Percentiles rank a stretch among this genome's conserved stretches.
Evolutionary conservation across 2,329 filamentous ascomycete genomes (phyloP).

Genomic region (Calonectria crousiana): DNA sequence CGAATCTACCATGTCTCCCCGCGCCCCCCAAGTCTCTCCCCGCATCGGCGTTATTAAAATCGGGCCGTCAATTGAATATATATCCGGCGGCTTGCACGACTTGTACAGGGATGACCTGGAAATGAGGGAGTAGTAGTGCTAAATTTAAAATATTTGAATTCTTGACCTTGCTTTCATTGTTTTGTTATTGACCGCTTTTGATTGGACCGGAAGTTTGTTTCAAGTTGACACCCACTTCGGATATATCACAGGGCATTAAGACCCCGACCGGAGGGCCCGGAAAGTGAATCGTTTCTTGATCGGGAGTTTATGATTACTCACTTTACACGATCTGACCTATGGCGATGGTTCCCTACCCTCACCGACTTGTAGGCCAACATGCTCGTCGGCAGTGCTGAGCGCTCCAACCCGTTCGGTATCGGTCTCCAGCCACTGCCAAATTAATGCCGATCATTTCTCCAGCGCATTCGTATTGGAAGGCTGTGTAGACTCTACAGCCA

Average conservation of each 20-base stretch:
- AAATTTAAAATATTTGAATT: neutral
- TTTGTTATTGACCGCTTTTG: neutral
- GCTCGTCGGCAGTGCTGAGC: neutral
- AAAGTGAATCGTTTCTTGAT: neutral
- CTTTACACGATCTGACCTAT: neutral
- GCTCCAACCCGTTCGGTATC: neutral
- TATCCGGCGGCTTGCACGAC: neutral
- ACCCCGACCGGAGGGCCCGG: neutral
- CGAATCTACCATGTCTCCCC: neutral
- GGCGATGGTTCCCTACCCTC: neutral
- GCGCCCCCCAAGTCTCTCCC: neutral
- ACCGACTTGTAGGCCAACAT: neutral
- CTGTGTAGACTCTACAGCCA: neutral
- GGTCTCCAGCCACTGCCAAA: neutral
- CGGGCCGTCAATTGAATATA: neutral
- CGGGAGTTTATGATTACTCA: neutral
- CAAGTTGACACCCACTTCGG: neutral
- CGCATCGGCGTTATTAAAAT: neutral
- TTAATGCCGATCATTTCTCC: neutral
- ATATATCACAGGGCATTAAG: neutral
- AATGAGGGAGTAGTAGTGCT: neutral
- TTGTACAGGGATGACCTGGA: neutral
- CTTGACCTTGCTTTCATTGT: neutral
- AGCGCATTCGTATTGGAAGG: neutral
- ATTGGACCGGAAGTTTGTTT: neutral